phyloP scores from a whole-genome alignment of 768 basidiomycete species.

The Rhizopogon sp. region DNA sequence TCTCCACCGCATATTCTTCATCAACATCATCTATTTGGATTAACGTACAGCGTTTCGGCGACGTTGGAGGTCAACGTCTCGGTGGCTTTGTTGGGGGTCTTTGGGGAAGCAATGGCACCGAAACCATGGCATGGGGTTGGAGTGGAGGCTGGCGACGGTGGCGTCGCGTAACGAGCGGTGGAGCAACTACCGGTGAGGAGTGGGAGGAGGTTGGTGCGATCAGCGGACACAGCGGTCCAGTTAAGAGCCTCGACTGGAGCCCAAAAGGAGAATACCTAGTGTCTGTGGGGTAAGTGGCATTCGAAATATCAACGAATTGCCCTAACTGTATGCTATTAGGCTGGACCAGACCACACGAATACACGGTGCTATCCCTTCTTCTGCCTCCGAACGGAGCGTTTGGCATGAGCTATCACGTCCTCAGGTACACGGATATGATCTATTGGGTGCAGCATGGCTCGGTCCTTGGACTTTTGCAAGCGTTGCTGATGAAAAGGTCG shows the following conservation, averaged over 20 bases:
- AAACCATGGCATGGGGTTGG: constrained; percentile 89
- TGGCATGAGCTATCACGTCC: constrained; percentile 93
- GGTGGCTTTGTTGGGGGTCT: constrained; percentile 91
- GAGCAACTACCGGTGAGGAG: constrained; percentile 28
- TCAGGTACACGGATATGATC: constrained; percentile 95
- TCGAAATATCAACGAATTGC: neutral
- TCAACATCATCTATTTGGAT: constrained; percentile 74
- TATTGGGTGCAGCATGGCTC: constrained; percentile 76
- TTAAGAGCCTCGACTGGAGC: constrained; percentile 84
- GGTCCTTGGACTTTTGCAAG: constrained; percentile 77
- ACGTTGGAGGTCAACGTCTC: constrained; percentile 85
- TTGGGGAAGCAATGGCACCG: constrained; percentile 62
- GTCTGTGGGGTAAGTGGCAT: constrained; percentile 64
- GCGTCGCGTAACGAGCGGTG: constrained; percentile 35
- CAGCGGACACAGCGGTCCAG: constrained; percentile 79
- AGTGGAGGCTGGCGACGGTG: constrained; percentile 92
- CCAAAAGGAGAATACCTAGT: constrained; percentile 81
- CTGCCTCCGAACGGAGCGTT: constrained; percentile 15
- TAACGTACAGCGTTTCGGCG: constrained; percentile 86
- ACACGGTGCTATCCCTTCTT: constrained; percentile 53
- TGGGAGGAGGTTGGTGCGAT: constrained; percentile 83
- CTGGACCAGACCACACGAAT: constrained; percentile 91
- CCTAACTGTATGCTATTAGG: constrained; percentile 33
- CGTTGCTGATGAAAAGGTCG: constrained; percentile 95
- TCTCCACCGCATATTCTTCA: constrained; percentile 31